Evolutionary conservation across 1,284 basidiomycete species (phyloP).

Genomic region (Heterobasidion irregulare): DNA sequence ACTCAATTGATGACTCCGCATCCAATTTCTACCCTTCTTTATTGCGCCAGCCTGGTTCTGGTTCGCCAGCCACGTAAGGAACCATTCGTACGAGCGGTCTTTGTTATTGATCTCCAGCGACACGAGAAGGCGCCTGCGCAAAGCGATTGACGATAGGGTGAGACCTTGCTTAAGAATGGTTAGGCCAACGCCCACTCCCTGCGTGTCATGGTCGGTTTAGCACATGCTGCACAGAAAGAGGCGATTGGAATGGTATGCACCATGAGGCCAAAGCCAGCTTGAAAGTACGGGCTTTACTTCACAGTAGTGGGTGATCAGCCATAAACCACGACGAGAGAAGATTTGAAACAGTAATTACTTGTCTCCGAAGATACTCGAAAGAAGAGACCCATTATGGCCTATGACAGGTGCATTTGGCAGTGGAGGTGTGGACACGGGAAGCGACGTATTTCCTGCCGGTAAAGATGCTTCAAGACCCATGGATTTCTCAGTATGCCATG

Average conservation of each 20-base stretch:
- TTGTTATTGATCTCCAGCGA: conserved; percentile 96
- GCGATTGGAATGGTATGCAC: conserved; percentile 31
- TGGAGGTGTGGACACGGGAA: not conserved
- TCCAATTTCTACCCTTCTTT: conserved; percentile 36
- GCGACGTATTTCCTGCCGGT: no score
- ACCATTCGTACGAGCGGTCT: conserved; percentile 94
- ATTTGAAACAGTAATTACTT: not conserved
- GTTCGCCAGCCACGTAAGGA: conserved; percentile 93
- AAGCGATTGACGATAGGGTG: conserved; percentile 63
- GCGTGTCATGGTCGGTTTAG: not conserved
- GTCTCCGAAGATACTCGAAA: not conserved
- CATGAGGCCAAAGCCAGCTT: conserved; percentile 95
- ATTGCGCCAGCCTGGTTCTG: conserved; percentile 33
- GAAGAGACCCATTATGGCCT: not conserved
- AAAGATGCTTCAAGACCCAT: no score
- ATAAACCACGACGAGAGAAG: not conserved
- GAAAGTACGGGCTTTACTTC: conserved; percentile 78
- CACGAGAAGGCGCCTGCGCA: conserved; percentile 88
- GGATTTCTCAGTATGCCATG: no score
- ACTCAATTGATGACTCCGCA: conserved; percentile 85
- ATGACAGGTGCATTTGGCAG: not conserved
- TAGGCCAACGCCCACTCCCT: conserved; percentile 85
- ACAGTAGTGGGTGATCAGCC: conserved; percentile 18
- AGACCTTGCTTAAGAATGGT: conserved; percentile 68
- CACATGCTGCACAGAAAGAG: conserved; percentile 2